These are phyloP conservation scores for Blastomyces percursus DNA, from an alignment of 2,329 filamentous ascomycete genomes.

Conservation along the genomic window DNA sequence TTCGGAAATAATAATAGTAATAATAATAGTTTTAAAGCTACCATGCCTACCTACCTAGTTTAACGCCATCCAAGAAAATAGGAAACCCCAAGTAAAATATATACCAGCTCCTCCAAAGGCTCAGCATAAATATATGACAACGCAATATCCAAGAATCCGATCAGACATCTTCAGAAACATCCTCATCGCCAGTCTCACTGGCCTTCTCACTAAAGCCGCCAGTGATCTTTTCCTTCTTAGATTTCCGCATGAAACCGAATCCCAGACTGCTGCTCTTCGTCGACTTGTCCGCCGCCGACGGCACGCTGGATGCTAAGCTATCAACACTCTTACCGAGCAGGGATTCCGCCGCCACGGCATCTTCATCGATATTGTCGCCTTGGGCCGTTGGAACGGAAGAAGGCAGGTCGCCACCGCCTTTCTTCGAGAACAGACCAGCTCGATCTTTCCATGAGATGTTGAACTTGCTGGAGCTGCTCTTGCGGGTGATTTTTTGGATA, in stretches of 20 bases:
- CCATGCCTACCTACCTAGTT: background rate
- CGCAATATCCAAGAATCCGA: background rate
- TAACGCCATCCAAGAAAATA: background rate
- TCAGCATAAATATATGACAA: background rate
- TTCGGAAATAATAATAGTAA: background rate
- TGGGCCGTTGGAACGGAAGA: constrained; percentile 10
- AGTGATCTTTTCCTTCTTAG: constrained; percentile 32
- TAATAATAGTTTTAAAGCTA: background rate
- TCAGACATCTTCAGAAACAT: constrained; percentile 24
- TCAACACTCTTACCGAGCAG: constrained; percentile 36
- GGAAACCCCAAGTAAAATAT: background rate
- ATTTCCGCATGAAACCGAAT: constrained; percentile 39
- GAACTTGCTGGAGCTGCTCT: constrained; percentile 42
- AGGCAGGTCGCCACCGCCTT: constrained; percentile 31
- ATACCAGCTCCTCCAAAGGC: background rate
- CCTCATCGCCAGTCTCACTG: constrained; percentile 36
- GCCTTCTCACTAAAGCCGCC: constrained; percentile 36
- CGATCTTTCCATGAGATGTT: constrained; percentile 43
- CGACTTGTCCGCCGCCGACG: constrained; percentile 34
- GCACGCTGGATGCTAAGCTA: constrained; percentile 30
- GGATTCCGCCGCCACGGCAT: constrained; percentile 27
- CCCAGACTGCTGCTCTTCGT: constrained; percentile 35
- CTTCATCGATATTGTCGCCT: constrained; percentile 37
- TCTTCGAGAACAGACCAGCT: constrained; percentile 37
- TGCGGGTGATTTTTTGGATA: constrained; percentile 42